Base-by-base conservation (phyloP, 768 basidiomycete genomes). In the Termitomyces sp. region DNA sequence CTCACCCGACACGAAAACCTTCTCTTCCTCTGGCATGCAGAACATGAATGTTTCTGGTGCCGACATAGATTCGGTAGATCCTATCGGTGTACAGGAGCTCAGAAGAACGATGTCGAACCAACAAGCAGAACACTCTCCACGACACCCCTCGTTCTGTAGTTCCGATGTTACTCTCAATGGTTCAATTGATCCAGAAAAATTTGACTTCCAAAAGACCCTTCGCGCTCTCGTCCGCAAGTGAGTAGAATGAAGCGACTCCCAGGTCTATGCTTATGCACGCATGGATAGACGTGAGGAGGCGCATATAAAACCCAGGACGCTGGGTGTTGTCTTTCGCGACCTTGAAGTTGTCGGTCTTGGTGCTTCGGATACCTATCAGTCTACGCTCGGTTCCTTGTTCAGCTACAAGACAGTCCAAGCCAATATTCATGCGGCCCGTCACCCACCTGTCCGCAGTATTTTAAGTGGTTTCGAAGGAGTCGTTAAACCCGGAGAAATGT, bases 401-500 rank as follows among this genome's bases (percentile, higher is more conserved):
- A 79, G 82, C 58, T 79, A 77, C 1, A 56, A 67, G 35, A 66
- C 76, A 8, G 61, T 81, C 20, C 36, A 74, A 28, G 67, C 67
- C 33, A 67, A 70, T 18, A 64, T 83, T 3, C 77, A 76, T 24
- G 72, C 72, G 1, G 53, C 72, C 5, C 76, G 83, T 38, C 84
- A 88, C 51, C 87, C 90, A 0, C 80, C 82, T 18, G 68, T 86
- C 3, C 78, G 84, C n/a, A 80, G 76, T 58, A 88, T 90, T 49
- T 70, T 91, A 24, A 74, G 75, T 24, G 78, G 74, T 7, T 85
- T 90, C 56, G 82, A 86, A 46, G 88, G 87, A 1, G 74, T 81
- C 0, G 74, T 90, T 16, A 76, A 80, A 18, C 80, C 86, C 0
- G 86, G 87, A 16, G 84, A 91, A 71, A 90, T 92, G 89, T 77